Base-by-base conservation (phyloP, 2,329 filamentous ascomycete species). In the Alternaria sp. region DNA sequence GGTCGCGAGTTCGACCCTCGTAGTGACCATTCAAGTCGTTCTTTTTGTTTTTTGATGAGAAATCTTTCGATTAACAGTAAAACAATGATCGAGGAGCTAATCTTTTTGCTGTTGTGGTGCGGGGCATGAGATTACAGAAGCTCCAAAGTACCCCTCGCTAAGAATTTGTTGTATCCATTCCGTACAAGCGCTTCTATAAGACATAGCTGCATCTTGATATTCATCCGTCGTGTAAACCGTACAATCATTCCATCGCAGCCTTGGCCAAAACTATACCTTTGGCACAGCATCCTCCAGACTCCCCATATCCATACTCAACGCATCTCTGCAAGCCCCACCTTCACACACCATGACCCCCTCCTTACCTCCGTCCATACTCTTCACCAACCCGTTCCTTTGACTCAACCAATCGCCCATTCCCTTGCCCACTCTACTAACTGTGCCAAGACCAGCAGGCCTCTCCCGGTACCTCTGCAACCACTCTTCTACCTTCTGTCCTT, bases 351-450 rank as follows among this genome's bases (percentile, higher is more conserved):
- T 74, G 0, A 79, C 75, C 1, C 74, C 70, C 54, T 77, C 74
- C 43, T 64, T 74, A 3, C 70, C 73, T 32, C 72, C 76, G 61
- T 82, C 73, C 62, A 85, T 70, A 32, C 72, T 77, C 61, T 70
- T 76, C n/a, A 85, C 71, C 46, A 85, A 64, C 43, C 63, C 54
- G 70, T 87, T 88, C 54, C 84, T 79, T 54, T 78, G 72, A 64
- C 79, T 80, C 61, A 88, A 61, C 86, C 86, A 88, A 14, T 74
- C 71, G 11, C 79, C 78, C 32, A 62, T 53, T 1, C 63, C 67
- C 2, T 61, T 64, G 0, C 71, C 76, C 7, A 85, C 61, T 24
- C 80, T 68, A 58, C 80, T 74, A 3, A 79, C 55, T 0, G 69
- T 72, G 7, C 72, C 67, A 38, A 78, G 54, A 1, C 65, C 68